A percentile compares a stretch with the other conserved stretches of the same genome.
Conservation (phyloP, 163 green algal genomes). For the Prototheca wickerhamii region DNA sequence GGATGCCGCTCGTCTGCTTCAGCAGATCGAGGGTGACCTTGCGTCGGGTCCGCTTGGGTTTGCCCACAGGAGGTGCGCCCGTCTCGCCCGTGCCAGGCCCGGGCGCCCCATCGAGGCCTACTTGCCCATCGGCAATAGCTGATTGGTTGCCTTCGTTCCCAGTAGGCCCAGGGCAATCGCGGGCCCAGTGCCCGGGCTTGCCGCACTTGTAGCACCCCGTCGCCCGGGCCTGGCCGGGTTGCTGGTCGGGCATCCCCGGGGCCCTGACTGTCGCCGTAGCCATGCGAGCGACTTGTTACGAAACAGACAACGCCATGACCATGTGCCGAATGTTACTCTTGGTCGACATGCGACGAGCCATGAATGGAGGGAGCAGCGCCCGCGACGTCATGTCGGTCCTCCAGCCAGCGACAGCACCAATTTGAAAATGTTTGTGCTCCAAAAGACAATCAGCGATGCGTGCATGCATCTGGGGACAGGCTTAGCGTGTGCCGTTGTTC, state of each 20-base stretch:
- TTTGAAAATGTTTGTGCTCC: no score
- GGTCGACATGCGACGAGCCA: no score
- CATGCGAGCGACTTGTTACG: no score
- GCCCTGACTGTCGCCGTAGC: no score
- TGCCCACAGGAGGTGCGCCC: not conserved
- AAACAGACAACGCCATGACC: no score
- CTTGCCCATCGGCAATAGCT: not conserved
- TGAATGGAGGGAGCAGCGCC: no score
- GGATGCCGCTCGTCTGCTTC: slow-evolving; percentile 27
- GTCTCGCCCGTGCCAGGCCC: not conserved
- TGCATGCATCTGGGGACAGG: no score
- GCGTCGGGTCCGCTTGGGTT: slow-evolving; percentile 26
- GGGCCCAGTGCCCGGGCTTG: slow-evolving; percentile 1
- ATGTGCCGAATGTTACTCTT: no score
- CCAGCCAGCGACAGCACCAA: no score
- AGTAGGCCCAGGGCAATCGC: not conserved
- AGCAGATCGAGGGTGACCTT: slow-evolving; percentile 42
- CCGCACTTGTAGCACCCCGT: slow-evolving; percentile 9
- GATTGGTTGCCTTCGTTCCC: not conserved
- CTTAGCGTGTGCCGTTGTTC: no score
- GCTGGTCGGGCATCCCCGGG: not conserved
- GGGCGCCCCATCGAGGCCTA: not conserved
- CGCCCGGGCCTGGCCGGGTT: not conserved
- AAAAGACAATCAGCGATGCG: no score
- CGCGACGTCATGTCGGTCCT: no score